Base-by-base conservation (phyloP, 1,284 basidiomycete species). In the Cronartium quercuum region DNA sequence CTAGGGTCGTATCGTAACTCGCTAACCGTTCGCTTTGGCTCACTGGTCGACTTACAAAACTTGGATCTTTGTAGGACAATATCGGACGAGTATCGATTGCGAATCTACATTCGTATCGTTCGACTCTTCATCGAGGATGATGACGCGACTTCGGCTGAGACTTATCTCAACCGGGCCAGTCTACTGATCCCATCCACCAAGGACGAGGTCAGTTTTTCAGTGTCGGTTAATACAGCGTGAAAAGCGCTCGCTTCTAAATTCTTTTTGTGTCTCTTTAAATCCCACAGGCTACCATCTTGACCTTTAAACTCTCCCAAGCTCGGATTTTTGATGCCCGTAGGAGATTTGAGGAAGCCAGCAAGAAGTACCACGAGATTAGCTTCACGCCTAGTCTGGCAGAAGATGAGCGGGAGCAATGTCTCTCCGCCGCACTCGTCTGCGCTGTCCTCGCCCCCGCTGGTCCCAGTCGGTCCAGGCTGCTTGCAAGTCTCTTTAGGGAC, bases 391-490 rank as follows among this genome's bases (percentile, higher is more conserved):
- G 91, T 77, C 21, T 71, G n/a, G 66, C 41, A 24, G 71, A 68
- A 60, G 76, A 75, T 38, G 76, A 76, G 38, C 3, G 70, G 24
- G 63, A 63, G 24, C 42, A 58, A 15, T 75, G 71, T 62, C 35
- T 76, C 35, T 86, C 89, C 65, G 91, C 92, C 44, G 93, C 96
- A 9, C 92, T 98, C 21, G 94, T 92, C 0, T 95, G 94, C 79
- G 92, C 92, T 6, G 92, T 99, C 74, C 87, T 98, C n/a, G 94
- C 94, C 0, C 94, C 95, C 0, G 94, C 96, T 29, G 96, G 96
- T 0, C 94, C 95, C 3, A 92, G 93, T 81, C 90, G 96, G 51
- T 93, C 93, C 21, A 88, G 95, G 44, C 86, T 97, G 6, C 87
- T 99, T 66, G 91, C 93, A 6, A 90, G 92, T 34, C 86, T 98